phyloP scores from a whole-genome alignment of 768 basidiomycete species.

The Termitomyces sp. region DNA sequence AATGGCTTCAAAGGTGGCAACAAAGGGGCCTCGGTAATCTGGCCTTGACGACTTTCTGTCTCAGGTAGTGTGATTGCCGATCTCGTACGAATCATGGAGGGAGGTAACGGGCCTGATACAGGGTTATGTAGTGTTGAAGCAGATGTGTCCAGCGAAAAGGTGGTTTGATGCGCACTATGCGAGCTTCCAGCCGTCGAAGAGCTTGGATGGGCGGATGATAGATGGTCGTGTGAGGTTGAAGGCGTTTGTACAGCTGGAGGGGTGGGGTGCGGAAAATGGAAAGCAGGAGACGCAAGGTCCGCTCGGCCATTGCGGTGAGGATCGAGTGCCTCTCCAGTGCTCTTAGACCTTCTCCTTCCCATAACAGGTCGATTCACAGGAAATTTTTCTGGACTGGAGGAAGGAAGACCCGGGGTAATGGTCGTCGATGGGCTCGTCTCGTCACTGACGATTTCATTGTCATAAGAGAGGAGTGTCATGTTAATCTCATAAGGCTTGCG shows the following conservation, averaged over 20 bases:
- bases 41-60: slow-evolving; percentile 9
- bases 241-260: slow-evolving; percentile 18
- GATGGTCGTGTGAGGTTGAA: slow-evolving; percentile 17
- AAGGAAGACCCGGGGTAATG: slow-evolving; percentile 16
- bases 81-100: slow-evolving; percentile 36
- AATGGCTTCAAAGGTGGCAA: slow-evolving; percentile 44
- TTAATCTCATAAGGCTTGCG: slow-evolving; percentile 4
- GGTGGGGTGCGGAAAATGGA: slow-evolving; percentile 37
- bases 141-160: slow-evolving; percentile 51
- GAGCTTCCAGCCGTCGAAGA: slow-evolving; percentile 24
- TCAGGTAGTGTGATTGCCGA: slow-evolving; percentile 41
- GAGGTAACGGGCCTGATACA: slow-evolving; percentile 20
- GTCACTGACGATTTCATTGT: slow-evolving; percentile 3
- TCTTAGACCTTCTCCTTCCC: slow-evolving; percentile 40
- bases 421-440: slow-evolving; percentile 13
- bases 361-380: slow-evolving; percentile 14
- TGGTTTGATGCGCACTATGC: slow-evolving; percentile 47
- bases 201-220: slow-evolving; percentile 29
- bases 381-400: slow-evolving; percentile 6
- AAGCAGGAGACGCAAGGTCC: slow-evolving; percentile 32
- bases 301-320: slow-evolving; percentile 9
- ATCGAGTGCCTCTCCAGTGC: slow-evolving; percentile 28
- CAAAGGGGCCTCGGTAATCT: slow-evolving; percentile 21
- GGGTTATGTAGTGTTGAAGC: slow-evolving; percentile 24
- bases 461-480: not conserved